Conservation (phyloP, 345 rosid species). For the Linum usitatissimum region DNA sequence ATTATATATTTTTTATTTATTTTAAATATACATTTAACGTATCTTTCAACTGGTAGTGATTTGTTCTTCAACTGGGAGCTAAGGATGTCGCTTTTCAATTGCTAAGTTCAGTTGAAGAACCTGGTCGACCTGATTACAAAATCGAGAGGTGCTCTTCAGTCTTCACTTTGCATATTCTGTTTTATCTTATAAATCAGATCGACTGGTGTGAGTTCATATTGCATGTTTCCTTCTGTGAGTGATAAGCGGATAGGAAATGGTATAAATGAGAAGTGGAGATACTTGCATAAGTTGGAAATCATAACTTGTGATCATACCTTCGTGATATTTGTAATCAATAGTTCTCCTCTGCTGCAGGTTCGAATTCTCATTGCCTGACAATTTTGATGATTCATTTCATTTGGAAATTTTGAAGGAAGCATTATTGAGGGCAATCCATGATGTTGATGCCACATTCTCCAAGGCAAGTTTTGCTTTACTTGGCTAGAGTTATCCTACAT, state of each 20-base stretch:
- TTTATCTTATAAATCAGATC: not conserved
- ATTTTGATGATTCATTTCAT: slow-evolving; percentile 54
- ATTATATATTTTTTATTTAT: no score
- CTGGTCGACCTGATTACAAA: slow-evolving; percentile 37
- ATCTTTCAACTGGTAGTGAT: no score
- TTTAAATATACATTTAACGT: no score
- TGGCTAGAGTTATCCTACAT: not conserved
- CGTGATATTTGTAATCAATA: not conserved
- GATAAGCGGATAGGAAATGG: not conserved
- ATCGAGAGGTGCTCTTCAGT: slow-evolving; percentile 33
- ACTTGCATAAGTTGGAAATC: not conserved
- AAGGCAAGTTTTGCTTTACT: slow-evolving; percentile 33
- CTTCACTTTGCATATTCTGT: not conserved
- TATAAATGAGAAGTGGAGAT: not conserved
- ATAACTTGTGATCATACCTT: not conserved
- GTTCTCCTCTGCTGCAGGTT: slow-evolving; percentile 35
- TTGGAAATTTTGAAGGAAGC: slow-evolving; percentile 82
- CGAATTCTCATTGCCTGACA: slow-evolving; percentile 34
- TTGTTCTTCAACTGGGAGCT: no score
- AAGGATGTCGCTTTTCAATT: slow-evolving; percentile 37
- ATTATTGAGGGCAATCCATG: slow-evolving; percentile 72
- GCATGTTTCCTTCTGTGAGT: not conserved
- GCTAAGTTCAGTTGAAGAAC: slow-evolving; percentile 35
- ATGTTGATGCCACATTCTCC: slow-evolving; percentile 75
- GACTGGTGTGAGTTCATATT: not conserved